Conservation (phyloP, 2,329 filamentous ascomycete species). For the Trichophyton mentagrophytes region DNA sequence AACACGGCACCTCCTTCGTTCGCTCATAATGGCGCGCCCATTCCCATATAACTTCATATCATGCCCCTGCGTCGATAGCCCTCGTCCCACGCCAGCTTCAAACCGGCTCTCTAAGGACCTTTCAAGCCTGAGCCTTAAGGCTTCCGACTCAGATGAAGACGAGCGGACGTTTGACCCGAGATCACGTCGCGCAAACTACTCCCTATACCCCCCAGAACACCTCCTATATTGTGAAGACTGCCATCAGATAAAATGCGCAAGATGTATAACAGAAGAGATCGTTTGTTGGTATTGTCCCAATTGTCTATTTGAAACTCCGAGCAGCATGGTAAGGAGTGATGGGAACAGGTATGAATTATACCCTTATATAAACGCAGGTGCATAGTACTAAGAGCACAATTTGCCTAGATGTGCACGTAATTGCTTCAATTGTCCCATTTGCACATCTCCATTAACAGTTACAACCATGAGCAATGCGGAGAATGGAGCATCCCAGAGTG, state of each 20-base stretch:
- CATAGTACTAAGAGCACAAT: neutral
- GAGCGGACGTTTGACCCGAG: conserved; percentile 77
- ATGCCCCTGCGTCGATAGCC: conserved; percentile 14
- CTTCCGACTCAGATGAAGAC: conserved; percentile 49
- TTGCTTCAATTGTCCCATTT: conserved; percentile 90
- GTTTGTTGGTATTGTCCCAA: conserved; percentile 91
- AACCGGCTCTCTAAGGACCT: conserved; percentile 14
- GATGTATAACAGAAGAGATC: conserved; percentile 87
- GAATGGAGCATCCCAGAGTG: conserved; percentile 31
- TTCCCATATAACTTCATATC: conserved; percentile 17
- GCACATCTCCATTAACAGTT: conserved; percentile 65
- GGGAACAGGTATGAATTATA: conserved; percentile 61
- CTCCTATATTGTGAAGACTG: conserved; percentile 96
- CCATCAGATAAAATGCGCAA: conserved; percentile 83
- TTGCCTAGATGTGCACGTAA: conserved; percentile 69
- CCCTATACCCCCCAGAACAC: conserved; percentile 83
- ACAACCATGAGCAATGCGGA: conserved; percentile 52
- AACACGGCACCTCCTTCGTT: neutral
- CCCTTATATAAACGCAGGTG: neutral
- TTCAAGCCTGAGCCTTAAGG: conserved; percentile 14
- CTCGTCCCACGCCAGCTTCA: conserved; percentile 7
- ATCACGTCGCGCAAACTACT: conserved; percentile 74
- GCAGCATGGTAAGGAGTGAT: conserved; percentile 80
- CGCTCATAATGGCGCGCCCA: conserved; percentile 16
- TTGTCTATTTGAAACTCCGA: conserved; percentile 91